Conservation (phyloP, 371 early-diverging fungal species). For the Polyrhizophydium stewartii region DNA sequence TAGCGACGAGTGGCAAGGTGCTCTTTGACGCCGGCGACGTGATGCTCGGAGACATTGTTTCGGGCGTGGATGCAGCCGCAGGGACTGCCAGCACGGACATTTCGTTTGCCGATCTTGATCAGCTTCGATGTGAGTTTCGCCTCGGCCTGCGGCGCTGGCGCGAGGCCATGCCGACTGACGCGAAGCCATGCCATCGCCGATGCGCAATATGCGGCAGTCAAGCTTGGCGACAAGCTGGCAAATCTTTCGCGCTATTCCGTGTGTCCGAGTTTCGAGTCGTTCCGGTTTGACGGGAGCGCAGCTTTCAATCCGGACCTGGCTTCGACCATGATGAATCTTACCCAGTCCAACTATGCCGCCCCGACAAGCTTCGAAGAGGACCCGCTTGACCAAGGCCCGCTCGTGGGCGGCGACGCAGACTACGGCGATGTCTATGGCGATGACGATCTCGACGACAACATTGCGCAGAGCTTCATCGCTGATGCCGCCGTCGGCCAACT, state of each 20-base stretch:
- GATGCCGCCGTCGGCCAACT: background rate
- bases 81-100: background rate
- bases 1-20: slow-evolving; percentile 79
- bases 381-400: background rate
- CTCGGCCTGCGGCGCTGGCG: too few relatives aligned
- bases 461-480: too few relatives aligned
- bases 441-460: slow-evolving; percentile 23
- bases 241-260: slow-evolving; percentile 47
- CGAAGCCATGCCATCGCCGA: too few relatives aligned
- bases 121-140: background rate
- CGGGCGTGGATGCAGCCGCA: background rate
- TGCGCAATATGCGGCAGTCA: slow-evolving; percentile 47
- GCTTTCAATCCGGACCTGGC: background rate
- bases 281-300: slow-evolving; percentile 48
- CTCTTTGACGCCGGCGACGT: slow-evolving; percentile 92
- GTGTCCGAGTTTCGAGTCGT: slow-evolving; percentile 63
- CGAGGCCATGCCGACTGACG: too few relatives aligned
- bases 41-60: too few relatives aligned
- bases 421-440: slow-evolving; percentile 17
- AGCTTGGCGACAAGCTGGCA: slow-evolving; percentile 47
- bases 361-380: too few relatives aligned
- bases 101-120: background rate
- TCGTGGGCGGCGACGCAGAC: slow-evolving; percentile 10
- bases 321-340: too few relatives aligned
- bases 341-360: too few relatives aligned